Base-by-base conservation (phyloP, 108 stramenopile species). In the Nitzschia inconspicua region DNA sequence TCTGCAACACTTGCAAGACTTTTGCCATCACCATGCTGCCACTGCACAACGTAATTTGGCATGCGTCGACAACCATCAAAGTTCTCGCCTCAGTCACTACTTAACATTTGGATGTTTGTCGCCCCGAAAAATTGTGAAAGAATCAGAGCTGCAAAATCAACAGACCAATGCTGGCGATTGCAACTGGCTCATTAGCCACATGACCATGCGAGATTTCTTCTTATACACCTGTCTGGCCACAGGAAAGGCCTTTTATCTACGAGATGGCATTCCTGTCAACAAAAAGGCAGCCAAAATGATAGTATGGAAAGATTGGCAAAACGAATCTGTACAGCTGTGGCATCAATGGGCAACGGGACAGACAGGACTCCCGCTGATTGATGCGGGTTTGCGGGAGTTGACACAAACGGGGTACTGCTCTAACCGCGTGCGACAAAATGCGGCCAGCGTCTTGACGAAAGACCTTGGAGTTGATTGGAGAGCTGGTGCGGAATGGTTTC, bases 371-470 rank as follows among this genome's bases (percentile, higher is more conserved):
- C 96, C 96, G 27, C 44, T 96, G 20, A 74, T 97, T 35, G 96
- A 97, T 67, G 96, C 93, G 41, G 90, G 81, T 43, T 92, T 95
- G 88, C 82, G 86, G 20, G 95, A 97, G 76, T 67, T 97, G 23
- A 27, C 65, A 1, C 43, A 59, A 6, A 94, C 90, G 23, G 96
- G 96, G 7, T 97, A 92, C 69, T 89, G 87, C 72, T 89, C 85
- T 30, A 97, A 96, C 69, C 85, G 96, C 16, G 94, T 88, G 3
- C 81, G 92, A 47, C 95, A 97, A 50, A 95, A 93, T 63, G 81
- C 85, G 36, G 96, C 94, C 13, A 89, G 86, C 23, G 85, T 92
- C 31, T 55, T 97, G 43, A 76, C 82, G 0, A 85, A 83, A 47
- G 95, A 97, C 64, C 51, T 95, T 7, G 40, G 63, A 18, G 47